Base-by-base conservation (phyloP, 1,139 yeast genomes). In the Chernovozyma sophiae-reginae region DNA sequence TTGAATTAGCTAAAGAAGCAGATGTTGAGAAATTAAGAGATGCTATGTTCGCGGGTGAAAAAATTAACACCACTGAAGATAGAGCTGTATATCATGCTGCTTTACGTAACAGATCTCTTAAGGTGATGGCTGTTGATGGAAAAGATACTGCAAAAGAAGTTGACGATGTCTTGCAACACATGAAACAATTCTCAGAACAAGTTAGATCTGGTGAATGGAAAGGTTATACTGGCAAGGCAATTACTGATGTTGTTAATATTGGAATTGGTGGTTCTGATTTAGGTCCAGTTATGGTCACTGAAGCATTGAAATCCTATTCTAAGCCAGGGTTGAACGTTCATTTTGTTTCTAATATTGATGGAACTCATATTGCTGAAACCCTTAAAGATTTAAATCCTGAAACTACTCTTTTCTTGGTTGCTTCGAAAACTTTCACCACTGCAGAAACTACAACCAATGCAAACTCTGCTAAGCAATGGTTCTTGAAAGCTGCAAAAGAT, bases 261-360 rank as follows among this genome's bases (percentile, higher is more conserved):
- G 98, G 98, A 67, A 92, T 92, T 60, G 98, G 98, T 59, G 98
- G 98, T 51, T 89, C 97, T 23, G 98, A 92, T 65, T 77, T 92
- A 56, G 98, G 98, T 53, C 98, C 98, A 35, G 97, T 92, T 40
- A 92, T 92, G 98, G 97, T 92, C 51, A 89, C 97, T 43, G 97
- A 92, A 70, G 97, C 98, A 27, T 78, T 92, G 61, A 92, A 90
- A 74, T 81, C 86, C 48, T 92, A 92, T 67, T 72, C 90, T 45
- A 74, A 82, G 55, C 80, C 81, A 45, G 85, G 81, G 43, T 73
- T 92, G 53, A 67, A 72, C 46, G 96, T 79, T 38, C 96, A 92
- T 71, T 92, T 89, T 65, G 97, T 92, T 43, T 90, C 97, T 52
- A 92, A 92, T 77, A 92, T 92, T 58, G 98, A 92, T 60, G 98